Evolutionary conservation across 805 yeast species (phyloP), one percentile per base, ranked within the genome.

Genomic region (Metschnikowia similis): DNA sequence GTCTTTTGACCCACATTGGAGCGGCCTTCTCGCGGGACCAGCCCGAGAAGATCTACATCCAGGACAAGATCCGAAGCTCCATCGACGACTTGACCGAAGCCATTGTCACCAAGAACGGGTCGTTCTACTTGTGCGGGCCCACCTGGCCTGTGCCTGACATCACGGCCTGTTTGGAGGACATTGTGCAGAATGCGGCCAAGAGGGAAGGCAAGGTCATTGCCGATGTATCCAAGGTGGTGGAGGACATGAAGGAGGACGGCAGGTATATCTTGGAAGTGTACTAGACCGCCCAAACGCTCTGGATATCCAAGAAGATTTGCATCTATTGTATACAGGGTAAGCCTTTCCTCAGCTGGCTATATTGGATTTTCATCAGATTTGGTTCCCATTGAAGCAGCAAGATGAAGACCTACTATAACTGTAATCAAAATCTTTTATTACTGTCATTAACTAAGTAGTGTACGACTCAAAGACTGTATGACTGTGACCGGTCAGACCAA

Each of bases 141-240:
- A 92, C 97, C 2, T 92, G 98, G 98, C 98, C 98, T 32, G 97
- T 92, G 63, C 97, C 98, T 9, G 97, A 91, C 67, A 87, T 92
- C 61, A 87, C 96, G 47, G 86, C 85, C 40, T 96, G 96, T 61
- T 75, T 92, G 58, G 86, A 86, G 63, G 96, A 89, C 56, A 86
- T 92, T 59, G 77, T 90, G 46, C 68, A 69, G 26, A 78, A 79
- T 41, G 96, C 88, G 56, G 96, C 96, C 27, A 75, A 72, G 47
- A 75, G 73, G 56, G 77, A 74, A 48, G 95, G 94, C 49, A 62
- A 58, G 47, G 79, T 76, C 46, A 76, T 79, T 60, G 74, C 87
- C 50, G 95, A 91, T 60, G 77, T 85, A 56, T 82, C 84, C 43
- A 83, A 83, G 63, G 90, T 82, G 45, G 90, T 92, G 62, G 98